Conservation (phyloP, 495 filamentous ascomycete genomes). For the Viridothelium virens region DNA sequence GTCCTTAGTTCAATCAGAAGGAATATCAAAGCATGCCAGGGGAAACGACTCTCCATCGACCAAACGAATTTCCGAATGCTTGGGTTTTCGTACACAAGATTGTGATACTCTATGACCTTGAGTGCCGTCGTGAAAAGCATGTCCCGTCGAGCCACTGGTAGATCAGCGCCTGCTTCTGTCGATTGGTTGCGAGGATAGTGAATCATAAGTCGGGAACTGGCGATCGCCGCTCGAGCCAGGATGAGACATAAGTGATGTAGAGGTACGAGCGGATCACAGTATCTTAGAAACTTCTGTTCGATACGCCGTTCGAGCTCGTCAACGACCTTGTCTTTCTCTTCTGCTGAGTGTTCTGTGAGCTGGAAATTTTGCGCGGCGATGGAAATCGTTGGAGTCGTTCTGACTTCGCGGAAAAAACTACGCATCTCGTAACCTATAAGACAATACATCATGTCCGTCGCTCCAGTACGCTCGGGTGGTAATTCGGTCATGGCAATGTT, state of each 20-base stretch:
- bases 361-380: slow-evolving; percentile 13
- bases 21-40: slow-evolving; percentile 23
- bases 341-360: slow-evolving; percentile 14
- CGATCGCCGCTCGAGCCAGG: slow-evolving; percentile 12
- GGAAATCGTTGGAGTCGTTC: not conserved
- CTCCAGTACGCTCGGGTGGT: slow-evolving; percentile 14
- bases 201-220: slow-evolving; percentile 15
- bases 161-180: not conserved
- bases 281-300: slow-evolving; percentile 22
- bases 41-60: slow-evolving; percentile 21
- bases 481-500: slow-evolving; percentile 18
- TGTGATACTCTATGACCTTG: slow-evolving; percentile 20
- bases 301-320: slow-evolving; percentile 24
- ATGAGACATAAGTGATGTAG: slow-evolving; percentile 17
- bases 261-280: slow-evolving; percentile 20
- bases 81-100: slow-evolving; percentile 15
- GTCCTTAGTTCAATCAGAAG: slow-evolving; percentile 18
- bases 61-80: slow-evolving; percentile 16
- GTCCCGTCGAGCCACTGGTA: slow-evolving; percentile 6
- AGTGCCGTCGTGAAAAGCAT: slow-evolving; percentile 14
- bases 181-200: slow-evolving; percentile 13
- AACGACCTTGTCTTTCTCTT: slow-evolving; percentile 19
- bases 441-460: slow-evolving; percentile 28
- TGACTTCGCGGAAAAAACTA: slow-evolving; percentile 17
- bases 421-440: slow-evolving; percentile 18